Evolutionary conservation across 352 stramenopile species (phyloP).

Genomic region (Pythium aquatile): DNA sequence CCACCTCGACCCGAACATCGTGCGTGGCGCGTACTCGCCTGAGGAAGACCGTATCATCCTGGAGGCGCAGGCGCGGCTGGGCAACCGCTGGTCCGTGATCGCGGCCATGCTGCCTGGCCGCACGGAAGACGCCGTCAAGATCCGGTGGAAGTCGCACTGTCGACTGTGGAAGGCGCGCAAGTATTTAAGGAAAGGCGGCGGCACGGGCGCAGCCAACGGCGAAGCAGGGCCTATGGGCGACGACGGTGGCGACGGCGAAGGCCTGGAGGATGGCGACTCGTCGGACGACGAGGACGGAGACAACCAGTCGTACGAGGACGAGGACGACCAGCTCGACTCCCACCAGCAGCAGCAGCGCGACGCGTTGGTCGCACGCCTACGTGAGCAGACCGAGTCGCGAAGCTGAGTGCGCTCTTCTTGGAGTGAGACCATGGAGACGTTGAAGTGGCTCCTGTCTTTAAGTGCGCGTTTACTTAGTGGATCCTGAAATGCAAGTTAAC

Average conservation of each 20-base stretch:
- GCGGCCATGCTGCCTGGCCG: conserved; percentile 83
- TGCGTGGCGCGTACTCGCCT: conserved; percentile 83
- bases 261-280: conserved; percentile 8
- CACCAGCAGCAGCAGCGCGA: conserved; percentile 3
- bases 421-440: conserved; percentile 7
- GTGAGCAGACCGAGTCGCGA: conserved; percentile 4
- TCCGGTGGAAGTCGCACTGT: conserved; percentile 90
- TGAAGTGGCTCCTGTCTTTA: conserved; percentile 2
- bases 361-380: neutral
- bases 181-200: conserved; percentile 65
- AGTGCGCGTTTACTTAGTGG: conserved; percentile 26
- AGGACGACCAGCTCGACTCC: neutral
- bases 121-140: conserved; percentile 92
- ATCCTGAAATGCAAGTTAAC: conserved; percentile 20
- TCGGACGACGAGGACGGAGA: conserved; percentile 16
- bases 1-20: conserved; percentile 86
- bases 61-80: conserved; percentile 77
- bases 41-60: conserved; percentile 90
- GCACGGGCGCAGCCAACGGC: neutral
- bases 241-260: conserved; percentile 3
- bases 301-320: conserved; percentile 7
- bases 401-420: neutral
- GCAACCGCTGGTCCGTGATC: conserved; percentile 91
- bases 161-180: conserved; percentile 79
- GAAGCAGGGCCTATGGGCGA: conserved; percentile 12